Evolutionary conservation across 352 stramenopile genomes (phyloP), one percentile per base, ranked within the genome.

Genomic region (Albugo laibachii): DNA sequence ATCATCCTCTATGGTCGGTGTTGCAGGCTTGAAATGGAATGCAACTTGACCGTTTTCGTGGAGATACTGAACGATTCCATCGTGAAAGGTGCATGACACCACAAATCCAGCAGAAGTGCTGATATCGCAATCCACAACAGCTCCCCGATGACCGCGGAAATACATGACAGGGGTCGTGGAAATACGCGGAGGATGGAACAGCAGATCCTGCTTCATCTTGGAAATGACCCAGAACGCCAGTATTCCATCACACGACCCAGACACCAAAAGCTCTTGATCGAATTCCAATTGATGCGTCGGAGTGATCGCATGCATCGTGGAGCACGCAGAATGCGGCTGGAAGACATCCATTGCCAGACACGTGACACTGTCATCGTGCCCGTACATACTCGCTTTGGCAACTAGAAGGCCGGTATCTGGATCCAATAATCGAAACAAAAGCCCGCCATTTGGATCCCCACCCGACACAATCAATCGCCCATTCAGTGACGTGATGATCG

Each of bases 341-440:
- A 76, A 69, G 18, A 63, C 62, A 55, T 86, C 74, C 14, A 88
- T 42, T 24, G 62, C 80, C 12, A 92, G 24, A 49, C 76, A 88
- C 24, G 79, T 85, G 19, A 92, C 63, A 1, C 65, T 58, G 19
- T 59, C 66, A 15, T 69, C 61, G 40, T 92, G 79, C 0, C 79
- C 79, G 2, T 75, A 72, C 11, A 87, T 74, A 47, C 74, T 92
- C 0, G 76, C 79, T 52, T 86, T 86, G 11, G 69, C 79, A 18
- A 89, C 50, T 14, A 92, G 61, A 39, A 88, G 79, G 0, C 74
- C 76, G 41, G 79, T 92, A 51, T 88, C 79, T 5, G 86, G 53
- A 45, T 92, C 79, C 0, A 89, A 31, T 6, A 89, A 49, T 3
- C 79, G 71, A 14, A 92, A 58, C 49, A 88, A 76, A 20, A 92